A percentile compares a stretch with the other conserved stretches of the same genome.
Conservation (phyloP, 192 early-diverging fungal species). For the Pilaira anomala region DNA sequence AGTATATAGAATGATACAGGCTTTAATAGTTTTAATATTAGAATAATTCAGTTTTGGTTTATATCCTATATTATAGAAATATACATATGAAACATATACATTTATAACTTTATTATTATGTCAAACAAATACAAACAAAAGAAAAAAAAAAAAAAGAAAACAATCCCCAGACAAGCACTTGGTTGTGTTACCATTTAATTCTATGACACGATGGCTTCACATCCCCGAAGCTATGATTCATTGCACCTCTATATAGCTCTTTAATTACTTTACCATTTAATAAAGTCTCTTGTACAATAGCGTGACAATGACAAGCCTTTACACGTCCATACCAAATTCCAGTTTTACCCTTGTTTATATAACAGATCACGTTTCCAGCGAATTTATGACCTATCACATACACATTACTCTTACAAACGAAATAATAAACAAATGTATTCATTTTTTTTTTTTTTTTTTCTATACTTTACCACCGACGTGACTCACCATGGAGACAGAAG, state of each 20-base stretch:
- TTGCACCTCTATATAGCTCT: conserved; percentile 52
- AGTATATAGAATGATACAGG: no score
- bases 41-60: no score
- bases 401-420: not conserved
- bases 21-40: no score
- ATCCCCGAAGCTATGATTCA: conserved; percentile 48
- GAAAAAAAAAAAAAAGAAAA: not conserved
- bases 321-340: conserved; percentile 63
- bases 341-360: conserved; percentile 41
- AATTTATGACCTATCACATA: conserved; percentile 51
- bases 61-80: no score
- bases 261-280: conserved; percentile 47
- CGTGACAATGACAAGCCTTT: conserved; percentile 44
- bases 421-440: conserved; percentile 6
- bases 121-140: not conserved
- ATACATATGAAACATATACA: no score
- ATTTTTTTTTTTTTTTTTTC: no score
- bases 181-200: conserved; percentile 19
- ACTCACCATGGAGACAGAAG: conserved; percentile 45
- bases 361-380: conserved; percentile 58
- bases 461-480: conserved; percentile 51
- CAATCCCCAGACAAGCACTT: not conserved
- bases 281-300: conserved; percentile 52
- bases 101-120: not conserved
- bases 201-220: conserved; percentile 16